These are phyloP conservation scores for Oldenlandia corymbosa DNA, from an alignment of 257 asterid species.

Conservation along the genomic window DNA sequence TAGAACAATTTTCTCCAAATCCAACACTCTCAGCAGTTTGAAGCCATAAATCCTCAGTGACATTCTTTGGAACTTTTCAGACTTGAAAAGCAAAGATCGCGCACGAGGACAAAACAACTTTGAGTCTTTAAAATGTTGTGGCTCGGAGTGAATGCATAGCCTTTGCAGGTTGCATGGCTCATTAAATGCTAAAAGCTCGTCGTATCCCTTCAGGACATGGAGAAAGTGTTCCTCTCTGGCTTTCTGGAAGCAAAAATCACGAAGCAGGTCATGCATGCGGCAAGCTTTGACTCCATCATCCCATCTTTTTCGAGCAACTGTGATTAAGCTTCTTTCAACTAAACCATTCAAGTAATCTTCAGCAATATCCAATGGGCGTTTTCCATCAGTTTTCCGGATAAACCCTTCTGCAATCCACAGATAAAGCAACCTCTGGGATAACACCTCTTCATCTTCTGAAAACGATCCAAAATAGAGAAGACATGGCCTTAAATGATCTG, in stretches of 20 bases:
- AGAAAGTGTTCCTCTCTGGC: too few relatives aligned
- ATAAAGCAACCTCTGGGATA: background rate
- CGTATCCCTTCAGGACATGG: too few relatives aligned
- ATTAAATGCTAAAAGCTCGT: too few relatives aligned
- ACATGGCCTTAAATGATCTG: background rate
- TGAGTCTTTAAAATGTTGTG: too few relatives aligned
- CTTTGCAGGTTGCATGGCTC: too few relatives aligned
- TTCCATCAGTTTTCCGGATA: background rate
- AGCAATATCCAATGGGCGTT: too few relatives aligned
- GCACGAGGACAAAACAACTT: background rate
- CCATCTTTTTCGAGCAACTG: background rate
- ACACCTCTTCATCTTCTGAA: background rate
- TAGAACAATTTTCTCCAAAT: too few relatives aligned
- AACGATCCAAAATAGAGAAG: background rate
- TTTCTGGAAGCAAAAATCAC: too few relatives aligned
- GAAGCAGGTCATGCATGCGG: background rate
- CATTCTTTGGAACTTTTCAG: background rate
- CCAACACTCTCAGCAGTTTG: too few relatives aligned
- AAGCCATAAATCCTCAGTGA: background rate
- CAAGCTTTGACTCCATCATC: background rate
- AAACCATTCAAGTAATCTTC: too few relatives aligned
- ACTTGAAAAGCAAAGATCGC: background rate
- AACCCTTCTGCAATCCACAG: background rate
- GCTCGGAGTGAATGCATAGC: too few relatives aligned
- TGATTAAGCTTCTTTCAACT: background rate